Base-by-base conservation (phyloP, 306 rosid species). In the Sindora glabra region DNA sequence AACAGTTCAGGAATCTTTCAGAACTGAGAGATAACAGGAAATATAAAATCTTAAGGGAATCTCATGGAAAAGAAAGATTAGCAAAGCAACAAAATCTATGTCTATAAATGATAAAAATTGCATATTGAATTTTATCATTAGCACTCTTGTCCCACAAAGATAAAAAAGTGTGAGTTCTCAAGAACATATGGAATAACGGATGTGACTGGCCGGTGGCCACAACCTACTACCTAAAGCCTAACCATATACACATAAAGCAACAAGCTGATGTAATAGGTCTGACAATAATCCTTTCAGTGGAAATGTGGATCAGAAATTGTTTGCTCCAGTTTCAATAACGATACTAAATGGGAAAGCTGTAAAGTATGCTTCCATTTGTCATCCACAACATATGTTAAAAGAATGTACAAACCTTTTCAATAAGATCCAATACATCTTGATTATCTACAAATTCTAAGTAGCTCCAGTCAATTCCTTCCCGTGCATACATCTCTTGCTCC, bases 391-490 rank as follows among this genome's bases (percentile, higher is more conserved):
- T 16, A 50, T 37, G 55, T 61, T 48, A 23, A 53, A 41, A 65
- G 64, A 30, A 41, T 58, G 68, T 56, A 48, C 21, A 67, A 78
- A 90, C 97, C 96, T 87, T 88, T 80, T 90, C 97, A 59, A 87
- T 85, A 71, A 90, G 96, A 81, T 90, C 94, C 26, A 90, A 73
- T 65, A 85, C 85, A 64, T 85, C 96, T 71, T 87, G 95, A 74
- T 90, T 90, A 77, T 87, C 97, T 42, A 87, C 75, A 79, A 81
- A 91, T 57, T 78, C 91, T 68, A 91, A 75, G 86, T 91, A 87
- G 81, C 95, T 87, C 97, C 96, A 91, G 45, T 83, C 74, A 67
- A 91, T 91, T 74, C 65, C 84, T 76, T 91, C 89, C 70, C 75
- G 79, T 39, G 82, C 80, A 70, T 87, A 91, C 69, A 77, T 84